phyloP scores from a whole-genome alignment of 352 stramenopile species.

The Pythium guiyangense region DNA sequence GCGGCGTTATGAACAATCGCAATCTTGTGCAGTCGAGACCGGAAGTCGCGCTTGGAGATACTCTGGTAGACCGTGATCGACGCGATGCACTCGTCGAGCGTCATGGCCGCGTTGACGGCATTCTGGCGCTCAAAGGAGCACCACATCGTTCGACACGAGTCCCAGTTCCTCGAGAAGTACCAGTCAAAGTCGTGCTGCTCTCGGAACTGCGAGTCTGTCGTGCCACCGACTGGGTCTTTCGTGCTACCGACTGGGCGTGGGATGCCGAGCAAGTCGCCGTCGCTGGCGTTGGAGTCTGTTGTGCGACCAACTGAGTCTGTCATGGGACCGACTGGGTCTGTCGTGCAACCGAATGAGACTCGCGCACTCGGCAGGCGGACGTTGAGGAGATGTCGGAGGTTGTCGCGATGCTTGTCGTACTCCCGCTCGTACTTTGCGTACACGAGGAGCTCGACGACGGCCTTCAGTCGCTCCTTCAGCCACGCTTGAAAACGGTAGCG shows the following conservation, averaged over 20 bases:
- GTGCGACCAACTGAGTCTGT: neutral
- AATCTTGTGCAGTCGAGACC: slow-evolving; percentile 10
- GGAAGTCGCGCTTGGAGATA: slow-evolving; percentile 13
- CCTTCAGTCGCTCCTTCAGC: slow-evolving; percentile 16
- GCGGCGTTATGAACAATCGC: slow-evolving; percentile 6
- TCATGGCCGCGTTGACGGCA: slow-evolving; percentile 7
- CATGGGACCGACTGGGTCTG: too few relatives aligned
- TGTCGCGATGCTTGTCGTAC: slow-evolving; percentile 6
- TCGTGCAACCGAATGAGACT: too few relatives aligned
- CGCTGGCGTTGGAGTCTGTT: too few relatives aligned
- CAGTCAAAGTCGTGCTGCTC: slow-evolving; percentile 7
- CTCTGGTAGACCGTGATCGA: slow-evolving; percentile 8
- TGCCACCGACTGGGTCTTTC: too few relatives aligned
- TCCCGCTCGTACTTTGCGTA: slow-evolving; percentile 13
- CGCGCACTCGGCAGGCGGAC: too few relatives aligned
- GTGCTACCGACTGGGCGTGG: too few relatives aligned
- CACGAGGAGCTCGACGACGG: slow-evolving; percentile 7
- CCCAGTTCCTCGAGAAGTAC: slow-evolving; percentile 24
- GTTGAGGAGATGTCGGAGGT: slow-evolving; percentile 3
- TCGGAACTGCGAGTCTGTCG: neutral
- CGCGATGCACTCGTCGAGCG: too few relatives aligned
- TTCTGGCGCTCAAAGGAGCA: slow-evolving; percentile 14
- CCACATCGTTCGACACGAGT: slow-evolving; percentile 11
- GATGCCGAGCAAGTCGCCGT: too few relatives aligned
- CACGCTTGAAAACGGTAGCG: slow-evolving; percentile 13